Evolutionary conservation across 2,329 filamentous ascomycete species (phyloP).

Genomic region (Apiospora aurea): DNA sequence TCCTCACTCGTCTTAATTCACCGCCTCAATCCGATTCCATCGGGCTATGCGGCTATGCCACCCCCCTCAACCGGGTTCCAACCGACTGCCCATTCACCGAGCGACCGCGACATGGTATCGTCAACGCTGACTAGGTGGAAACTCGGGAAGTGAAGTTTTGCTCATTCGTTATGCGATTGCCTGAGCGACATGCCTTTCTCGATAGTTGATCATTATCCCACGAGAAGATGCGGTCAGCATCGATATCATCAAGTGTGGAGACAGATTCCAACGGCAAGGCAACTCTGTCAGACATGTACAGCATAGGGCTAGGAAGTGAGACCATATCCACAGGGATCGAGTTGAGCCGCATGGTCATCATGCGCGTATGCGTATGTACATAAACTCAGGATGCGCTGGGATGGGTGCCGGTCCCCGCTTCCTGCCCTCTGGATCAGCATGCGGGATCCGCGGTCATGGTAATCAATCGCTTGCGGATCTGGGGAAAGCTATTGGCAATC

Average conservation of each 20-base stretch:
- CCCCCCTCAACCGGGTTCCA: neutral
- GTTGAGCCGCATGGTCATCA: neutral
- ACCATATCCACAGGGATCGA: neutral
- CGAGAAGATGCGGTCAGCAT: too few relatives aligned
- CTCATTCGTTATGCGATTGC: neutral
- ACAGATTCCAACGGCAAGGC: too few relatives aligned
- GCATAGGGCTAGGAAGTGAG: neutral
- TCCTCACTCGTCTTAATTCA: neutral
- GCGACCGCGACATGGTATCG: neutral
- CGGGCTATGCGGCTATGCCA: too few relatives aligned
- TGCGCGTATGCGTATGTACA: neutral
- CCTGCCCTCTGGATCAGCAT: neutral
- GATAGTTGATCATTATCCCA: neutral
- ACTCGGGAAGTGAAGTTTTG: neutral
- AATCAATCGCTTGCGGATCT: neutral
- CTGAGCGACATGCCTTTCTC: neutral
- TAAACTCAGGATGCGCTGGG: neutral
- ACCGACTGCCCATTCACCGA: neutral
- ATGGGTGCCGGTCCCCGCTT: neutral
- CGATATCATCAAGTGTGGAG: neutral
- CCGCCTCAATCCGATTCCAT: neutral
- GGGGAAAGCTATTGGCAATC: neutral
- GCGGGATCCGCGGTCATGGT: neutral
- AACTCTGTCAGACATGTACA: neutral
- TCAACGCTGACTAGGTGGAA: neutral